These are phyloP conservation scores for Coniochaeta ligniaria DNA, from an alignment of 2,329 filamentous ascomycete genomes.

Conservation along the genomic window DNA sequence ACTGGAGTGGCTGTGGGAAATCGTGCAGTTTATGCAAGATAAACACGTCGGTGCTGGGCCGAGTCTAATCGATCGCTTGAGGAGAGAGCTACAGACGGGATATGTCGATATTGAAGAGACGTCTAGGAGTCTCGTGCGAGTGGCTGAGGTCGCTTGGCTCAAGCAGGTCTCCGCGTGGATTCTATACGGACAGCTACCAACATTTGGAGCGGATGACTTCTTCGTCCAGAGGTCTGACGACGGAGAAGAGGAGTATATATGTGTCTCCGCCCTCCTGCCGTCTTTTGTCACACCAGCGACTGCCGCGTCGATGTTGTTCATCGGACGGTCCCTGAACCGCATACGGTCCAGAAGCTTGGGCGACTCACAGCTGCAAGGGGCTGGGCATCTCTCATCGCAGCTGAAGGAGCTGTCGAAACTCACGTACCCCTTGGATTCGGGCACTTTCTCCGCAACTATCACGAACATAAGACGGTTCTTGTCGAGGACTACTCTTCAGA, in stretches of 20 bases:
- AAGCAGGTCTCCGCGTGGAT: constrained; percentile 88
- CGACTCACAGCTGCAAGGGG: constrained; percentile 37
- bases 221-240: constrained; percentile 57
- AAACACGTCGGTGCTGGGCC: constrained; percentile 41
- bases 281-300: constrained; percentile 70
- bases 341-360: constrained; percentile 53
- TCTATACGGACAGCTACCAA: constrained; percentile 76
- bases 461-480: constrained; percentile 72
- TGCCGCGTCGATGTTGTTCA: constrained; percentile 79
- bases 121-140: constrained; percentile 62
- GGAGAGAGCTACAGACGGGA: constrained; percentile 74
- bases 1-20: constrained; percentile 78
- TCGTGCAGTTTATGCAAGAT: constrained; percentile 60
- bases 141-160: constrained; percentile 86
- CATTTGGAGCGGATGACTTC: constrained; percentile 75
- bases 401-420: constrained; percentile 62
- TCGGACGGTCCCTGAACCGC: constrained; percentile 83
- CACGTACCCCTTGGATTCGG: constrained; percentile 64
- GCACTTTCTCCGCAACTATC: constrained; percentile 64
- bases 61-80: constrained; percentile 68
- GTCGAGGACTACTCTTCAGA: constrained; percentile 76
- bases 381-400: constrained; percentile 60
- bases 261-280: constrained; percentile 58
- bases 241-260: constrained; percentile 46
- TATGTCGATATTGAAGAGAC: constrained; percentile 80